phyloP scores from a whole-genome alignment of 202 grass and related monocot species.

The Brachypodium distachyon region DNA sequence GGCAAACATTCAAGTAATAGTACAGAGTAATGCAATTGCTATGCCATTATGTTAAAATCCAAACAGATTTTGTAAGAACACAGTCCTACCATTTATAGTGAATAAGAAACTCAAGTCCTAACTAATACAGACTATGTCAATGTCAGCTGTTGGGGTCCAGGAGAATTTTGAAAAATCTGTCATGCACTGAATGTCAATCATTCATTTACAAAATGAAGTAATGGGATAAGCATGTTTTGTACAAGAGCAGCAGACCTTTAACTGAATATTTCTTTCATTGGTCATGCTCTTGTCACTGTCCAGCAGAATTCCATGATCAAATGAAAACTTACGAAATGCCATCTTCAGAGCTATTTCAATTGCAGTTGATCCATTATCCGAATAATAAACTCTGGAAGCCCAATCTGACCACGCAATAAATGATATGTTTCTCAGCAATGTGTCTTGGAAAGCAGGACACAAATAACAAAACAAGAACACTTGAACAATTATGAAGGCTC shows the following conservation, averaged over 20 bases:
- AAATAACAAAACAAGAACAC: neutral
- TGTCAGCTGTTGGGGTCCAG: neutral
- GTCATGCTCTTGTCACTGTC: constrained; percentile 19
- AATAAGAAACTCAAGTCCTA: neutral
- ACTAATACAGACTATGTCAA: neutral
- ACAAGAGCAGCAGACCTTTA: constrained; percentile 41
- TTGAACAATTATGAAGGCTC: neutral
- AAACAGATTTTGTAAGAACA: neutral
- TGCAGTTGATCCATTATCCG: constrained; percentile 93
- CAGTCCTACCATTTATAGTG: neutral
- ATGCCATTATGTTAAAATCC: neutral
- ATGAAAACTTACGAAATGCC: constrained; percentile 89
- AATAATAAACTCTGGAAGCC: constrained; percentile 93
- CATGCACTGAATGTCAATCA: neutral
- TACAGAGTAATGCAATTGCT: too few relatives aligned
- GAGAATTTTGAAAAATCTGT: neutral
- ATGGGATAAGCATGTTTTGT: neutral
- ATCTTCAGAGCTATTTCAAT: constrained; percentile 99
- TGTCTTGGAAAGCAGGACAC: neutral
- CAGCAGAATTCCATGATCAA: constrained; percentile 45
- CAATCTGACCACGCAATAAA: constrained; percentile 45
- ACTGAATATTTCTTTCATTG: constrained; percentile 25
- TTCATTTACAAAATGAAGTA: neutral
- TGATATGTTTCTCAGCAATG: neutral
- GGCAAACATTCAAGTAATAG: neutral